Evolutionary conservation across 495 filamentous ascomycete genomes (phyloP).

Genomic region (Echria macrotheca): DNA sequence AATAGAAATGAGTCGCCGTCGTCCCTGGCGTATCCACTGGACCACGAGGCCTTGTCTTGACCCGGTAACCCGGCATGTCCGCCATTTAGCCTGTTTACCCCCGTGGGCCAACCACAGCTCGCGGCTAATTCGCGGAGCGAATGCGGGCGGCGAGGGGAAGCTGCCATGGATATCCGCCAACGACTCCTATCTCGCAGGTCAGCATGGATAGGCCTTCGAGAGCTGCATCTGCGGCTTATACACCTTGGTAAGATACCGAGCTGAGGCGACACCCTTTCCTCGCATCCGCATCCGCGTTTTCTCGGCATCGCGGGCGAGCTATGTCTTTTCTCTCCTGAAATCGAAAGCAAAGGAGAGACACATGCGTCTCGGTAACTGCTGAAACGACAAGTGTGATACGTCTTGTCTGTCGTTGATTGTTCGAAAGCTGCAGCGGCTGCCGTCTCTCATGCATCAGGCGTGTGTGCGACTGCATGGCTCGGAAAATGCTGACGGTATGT

Average conservation of each 20-base stretch:
- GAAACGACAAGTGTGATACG: conserved; percentile 1
- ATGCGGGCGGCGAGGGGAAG: neutral
- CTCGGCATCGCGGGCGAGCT: too few species aligned
- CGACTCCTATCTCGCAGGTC: conserved; percentile 13
- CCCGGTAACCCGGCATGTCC: conserved; percentile 28
- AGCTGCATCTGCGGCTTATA: neutral
- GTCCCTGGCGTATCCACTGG: conserved; percentile 7
- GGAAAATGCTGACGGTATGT: too few species aligned
- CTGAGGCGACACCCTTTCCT: too few species aligned
- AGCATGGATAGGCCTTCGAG: neutral
- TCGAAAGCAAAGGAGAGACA: neutral
- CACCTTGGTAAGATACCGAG: too few species aligned
- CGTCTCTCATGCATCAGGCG: too few species aligned
- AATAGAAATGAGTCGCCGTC: conserved; percentile 6
- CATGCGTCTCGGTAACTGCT: neutral
- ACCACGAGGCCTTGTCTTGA: conserved; percentile 19
- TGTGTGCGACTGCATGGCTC: too few species aligned
- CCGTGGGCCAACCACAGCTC: conserved; percentile 20
- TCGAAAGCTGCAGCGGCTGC: too few species aligned
- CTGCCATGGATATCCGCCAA: conserved; percentile 18
- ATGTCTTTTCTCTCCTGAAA: too few species aligned
- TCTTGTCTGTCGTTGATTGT: conserved; percentile 1
- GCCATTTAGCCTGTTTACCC: conserved; percentile 28
- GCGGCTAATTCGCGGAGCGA: conserved; percentile 23
- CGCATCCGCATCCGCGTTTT: too few species aligned